Percentiles rank a stretch among this genome's conserved stretches.
Conservation (phyloP, 176 grass and related monocot species). For the Aegilops longissima region DNA sequence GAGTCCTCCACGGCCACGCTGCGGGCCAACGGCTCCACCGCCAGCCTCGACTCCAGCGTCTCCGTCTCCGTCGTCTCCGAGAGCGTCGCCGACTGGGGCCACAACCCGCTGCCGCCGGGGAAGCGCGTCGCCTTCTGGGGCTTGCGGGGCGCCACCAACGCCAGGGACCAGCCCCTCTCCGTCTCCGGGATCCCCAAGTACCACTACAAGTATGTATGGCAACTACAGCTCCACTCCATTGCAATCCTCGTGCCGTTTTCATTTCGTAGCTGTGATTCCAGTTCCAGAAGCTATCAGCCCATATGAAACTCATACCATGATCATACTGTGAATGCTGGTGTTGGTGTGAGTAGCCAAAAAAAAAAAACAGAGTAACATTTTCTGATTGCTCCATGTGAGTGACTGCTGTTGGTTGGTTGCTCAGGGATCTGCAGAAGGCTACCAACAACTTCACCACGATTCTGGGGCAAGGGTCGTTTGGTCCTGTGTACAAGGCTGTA, state of each 20-base stretch:
- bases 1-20: slow-evolving; percentile 43
- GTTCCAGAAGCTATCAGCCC: not conserved
- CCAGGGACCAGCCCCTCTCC: slow-evolving; percentile 40
- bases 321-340: not conserved
- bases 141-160: slow-evolving; percentile 27
- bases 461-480: slow-evolving; percentile 94
- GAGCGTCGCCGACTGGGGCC: slow-evolving; percentile 35
- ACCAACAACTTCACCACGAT: slow-evolving; percentile 92
- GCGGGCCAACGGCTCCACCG: slow-evolving; percentile 35
- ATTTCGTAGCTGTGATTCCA: too few relatives aligned
- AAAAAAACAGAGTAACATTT: not conserved
- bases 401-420: slow-evolving; percentile 9
- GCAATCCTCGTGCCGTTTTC: not conserved
- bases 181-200: slow-evolving; percentile 83
- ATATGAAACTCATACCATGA: not conserved
- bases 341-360: not conserved
- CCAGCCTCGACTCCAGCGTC: slow-evolving; percentile 55
- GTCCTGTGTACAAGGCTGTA: slow-evolving; percentile 90
- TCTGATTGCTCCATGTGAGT: slow-evolving; percentile 18
- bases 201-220: slow-evolving; percentile 79
- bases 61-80: slow-evolving; percentile 72
- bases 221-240: not conserved
- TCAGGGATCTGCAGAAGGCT: slow-evolving; percentile 90
- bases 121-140: slow-evolving; percentile 60
- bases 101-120: slow-evolving; percentile 30